A percentile compares a stretch with the other conserved stretches of the same genome.
Evolutionary conservation across 257 asterid genomes (phyloP).

Genomic region (Galeopsis tetrahit): DNA sequence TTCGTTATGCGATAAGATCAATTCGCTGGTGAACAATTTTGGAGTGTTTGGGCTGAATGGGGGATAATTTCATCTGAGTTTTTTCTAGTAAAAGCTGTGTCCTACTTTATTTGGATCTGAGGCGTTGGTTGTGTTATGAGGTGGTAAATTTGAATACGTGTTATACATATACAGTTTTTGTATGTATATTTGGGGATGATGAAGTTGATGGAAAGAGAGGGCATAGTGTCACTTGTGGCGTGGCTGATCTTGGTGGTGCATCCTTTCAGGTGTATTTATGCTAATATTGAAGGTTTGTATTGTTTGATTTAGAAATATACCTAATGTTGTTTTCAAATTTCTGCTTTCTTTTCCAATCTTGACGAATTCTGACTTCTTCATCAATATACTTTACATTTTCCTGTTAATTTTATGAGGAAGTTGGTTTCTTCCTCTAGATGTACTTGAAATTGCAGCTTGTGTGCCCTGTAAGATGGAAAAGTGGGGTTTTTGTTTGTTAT

Average conservation of each 20-base stretch:
- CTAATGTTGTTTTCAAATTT: not conserved
- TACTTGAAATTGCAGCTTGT: conserved; percentile 21
- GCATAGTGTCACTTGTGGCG: conserved; percentile 45
- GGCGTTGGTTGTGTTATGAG: conserved; percentile 39
- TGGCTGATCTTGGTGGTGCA: conserved; percentile 66
- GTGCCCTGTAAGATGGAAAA: conserved; percentile 8
- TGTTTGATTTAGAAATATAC: conserved; percentile 26
- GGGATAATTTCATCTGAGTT: conserved; percentile 39
- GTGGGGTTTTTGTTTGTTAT: not conserved
- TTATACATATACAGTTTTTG: conserved; percentile 23
- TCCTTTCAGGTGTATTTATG: conserved; percentile 58
- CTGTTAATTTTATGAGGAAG: not conserved
- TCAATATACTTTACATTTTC: not conserved
- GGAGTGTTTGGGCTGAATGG: conserved; percentile 44
- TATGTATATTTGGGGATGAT: conserved; percentile 43
- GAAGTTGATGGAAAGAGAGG: conserved; percentile 58
- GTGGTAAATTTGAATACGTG: conserved; percentile 31
- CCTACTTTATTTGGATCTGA: conserved; percentile 66
- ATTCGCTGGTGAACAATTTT: conserved; percentile 33
- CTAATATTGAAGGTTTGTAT: conserved; percentile 91
- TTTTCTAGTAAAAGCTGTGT: conserved; percentile 42
- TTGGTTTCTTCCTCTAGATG: conserved; percentile 22
- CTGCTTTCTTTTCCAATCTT: not conserved
- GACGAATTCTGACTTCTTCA: conserved; percentile 5
- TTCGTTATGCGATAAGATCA: conserved; percentile 39